Percentiles rank a stretch among this genome's conserved stretches.
Evolutionary conservation across 2,329 filamentous ascomycete genomes (phyloP).

Genomic region (Xylaria sp.): DNA sequence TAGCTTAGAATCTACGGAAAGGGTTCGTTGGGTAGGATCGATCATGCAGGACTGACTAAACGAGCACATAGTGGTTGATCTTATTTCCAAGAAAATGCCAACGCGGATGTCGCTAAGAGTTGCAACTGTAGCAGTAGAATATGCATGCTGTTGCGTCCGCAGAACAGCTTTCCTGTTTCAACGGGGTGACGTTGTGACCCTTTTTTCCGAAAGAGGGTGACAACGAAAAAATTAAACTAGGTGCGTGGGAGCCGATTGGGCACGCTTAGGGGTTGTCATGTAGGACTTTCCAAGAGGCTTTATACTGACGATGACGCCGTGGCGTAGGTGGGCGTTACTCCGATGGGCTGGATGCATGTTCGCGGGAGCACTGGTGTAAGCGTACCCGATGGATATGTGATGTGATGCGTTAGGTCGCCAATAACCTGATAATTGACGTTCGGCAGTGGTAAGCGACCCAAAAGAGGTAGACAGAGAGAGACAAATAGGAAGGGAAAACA

Average conservation of each 20-base stretch:
- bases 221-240: slow-evolving; percentile 7
- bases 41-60: slow-evolving; percentile 14
- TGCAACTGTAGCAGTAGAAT: not conserved
- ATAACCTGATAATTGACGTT: not conserved
- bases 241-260: slow-evolving; percentile 28
- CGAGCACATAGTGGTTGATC: not conserved
- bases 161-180: slow-evolving; percentile 8
- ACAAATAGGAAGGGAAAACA: not conserved
- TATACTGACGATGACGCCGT: slow-evolving; percentile 28
- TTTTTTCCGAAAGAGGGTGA: slow-evolving; percentile 24
- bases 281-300: slow-evolving; percentile 24
- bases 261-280: not conserved
- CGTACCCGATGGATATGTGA: slow-evolving; percentile 13
- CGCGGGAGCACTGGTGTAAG: slow-evolving; percentile 6
- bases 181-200: slow-evolving; percentile 14
- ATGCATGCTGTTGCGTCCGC: not conserved
- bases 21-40: not conserved
- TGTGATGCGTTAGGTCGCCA: slow-evolving; percentile 6
- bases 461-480: not conserved
- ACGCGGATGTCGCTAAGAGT: slow-evolving; percentile 4
- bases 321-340: slow-evolving; percentile 24
- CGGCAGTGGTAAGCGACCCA: too few species aligned
- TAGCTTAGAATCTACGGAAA: not conserved
- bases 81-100: slow-evolving; percentile 1
- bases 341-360: slow-evolving; percentile 21